phyloP scores from a whole-genome alignment of 108 stramenopile species.

The Epipyxis sp. region DNA sequence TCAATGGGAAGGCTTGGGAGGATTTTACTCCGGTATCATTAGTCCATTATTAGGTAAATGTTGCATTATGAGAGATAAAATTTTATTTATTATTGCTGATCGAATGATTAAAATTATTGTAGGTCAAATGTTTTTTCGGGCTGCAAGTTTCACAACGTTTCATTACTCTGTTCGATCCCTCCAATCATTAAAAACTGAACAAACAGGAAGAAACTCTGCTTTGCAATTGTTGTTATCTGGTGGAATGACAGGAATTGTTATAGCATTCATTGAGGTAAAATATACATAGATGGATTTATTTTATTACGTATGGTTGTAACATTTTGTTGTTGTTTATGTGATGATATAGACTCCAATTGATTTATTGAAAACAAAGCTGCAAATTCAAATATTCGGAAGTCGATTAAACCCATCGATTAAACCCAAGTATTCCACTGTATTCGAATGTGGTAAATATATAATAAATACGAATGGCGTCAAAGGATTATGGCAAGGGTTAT shows the following conservation, averaged over 20 bases:
- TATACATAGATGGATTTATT: too few species aligned
- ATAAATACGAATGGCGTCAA: not conserved
- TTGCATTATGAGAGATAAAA: not conserved
- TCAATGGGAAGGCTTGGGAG: conserved; percentile 1
- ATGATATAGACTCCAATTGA: not conserved
- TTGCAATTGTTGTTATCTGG: not conserved
- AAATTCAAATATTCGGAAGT: not conserved
- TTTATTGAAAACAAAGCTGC: conserved; percentile 5
- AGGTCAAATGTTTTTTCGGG: conserved; percentile 23
- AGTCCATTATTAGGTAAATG: conserved; percentile 10
- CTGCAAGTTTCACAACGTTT: not conserved
- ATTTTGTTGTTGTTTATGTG: not conserved
- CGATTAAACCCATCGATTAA: not conserved
- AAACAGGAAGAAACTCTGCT: not conserved
- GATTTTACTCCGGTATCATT: conserved; percentile 7
- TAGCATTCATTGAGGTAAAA: conserved; percentile 9
- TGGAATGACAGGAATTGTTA: not conserved
- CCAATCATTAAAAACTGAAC: not conserved
- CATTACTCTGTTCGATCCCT: not conserved
- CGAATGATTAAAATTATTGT: not conserved
- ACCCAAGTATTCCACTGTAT: not conserved
- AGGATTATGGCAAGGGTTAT: not conserved
- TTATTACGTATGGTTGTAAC: too few species aligned
- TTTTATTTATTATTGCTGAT: not conserved
- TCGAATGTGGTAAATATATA: not conserved